Base-by-base conservation (phyloP, 257 asterid genomes). In the Perilla frutescens region DNA sequence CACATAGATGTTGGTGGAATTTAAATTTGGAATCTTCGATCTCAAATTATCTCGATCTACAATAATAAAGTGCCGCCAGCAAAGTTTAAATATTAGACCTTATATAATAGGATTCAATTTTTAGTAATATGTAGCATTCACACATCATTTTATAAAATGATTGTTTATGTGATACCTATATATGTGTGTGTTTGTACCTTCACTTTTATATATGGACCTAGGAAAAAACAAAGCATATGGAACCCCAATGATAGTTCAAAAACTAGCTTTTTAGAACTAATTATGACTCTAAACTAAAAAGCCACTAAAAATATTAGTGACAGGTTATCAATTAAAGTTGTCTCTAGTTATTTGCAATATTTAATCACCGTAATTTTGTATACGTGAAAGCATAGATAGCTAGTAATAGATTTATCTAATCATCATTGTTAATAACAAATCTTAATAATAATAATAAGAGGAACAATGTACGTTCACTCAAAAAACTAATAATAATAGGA, bases 201-300 rank as follows among this genome's bases (percentile, higher is more conserved):
- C 26, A 20, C 48, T 43, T 43, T 43, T 7, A 50, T 50, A 29
- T 8, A 4, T 32, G 51, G 62, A 47, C 62, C 11, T 47, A 49
- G 15, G 37, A 5, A 13, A 49, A 63, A 50, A 14, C 34, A 29
- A 54, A 60, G 53, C 62, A 62, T 39, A 74, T 66, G 20, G 40
- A 55, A 41, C 55, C 12, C 66, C 50, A 45, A 67, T 75, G 29
- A 66, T 31, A 37, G 29, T 55, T 66, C 51, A 45, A 36, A 66
- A 67, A 48, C 14, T 12, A 36, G n/a, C 56, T 67, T 75, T 49
- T 20, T 36, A 49, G 56, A 13, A 64, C 9, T 67, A 48, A 75
- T 75, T 58, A 75, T 75, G 56, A 26, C 44, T 57, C 44, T 43
- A 41, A 63, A 49, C 64, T 31, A 4, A 13, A 31, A 31, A 12